A percentile compares a stretch with the other conserved stretches of the same genome.
phyloP scores from a whole-genome alignment of 2,329 filamentous ascomycete genomes.

The Aotearoamyces nothofagi region DNA sequence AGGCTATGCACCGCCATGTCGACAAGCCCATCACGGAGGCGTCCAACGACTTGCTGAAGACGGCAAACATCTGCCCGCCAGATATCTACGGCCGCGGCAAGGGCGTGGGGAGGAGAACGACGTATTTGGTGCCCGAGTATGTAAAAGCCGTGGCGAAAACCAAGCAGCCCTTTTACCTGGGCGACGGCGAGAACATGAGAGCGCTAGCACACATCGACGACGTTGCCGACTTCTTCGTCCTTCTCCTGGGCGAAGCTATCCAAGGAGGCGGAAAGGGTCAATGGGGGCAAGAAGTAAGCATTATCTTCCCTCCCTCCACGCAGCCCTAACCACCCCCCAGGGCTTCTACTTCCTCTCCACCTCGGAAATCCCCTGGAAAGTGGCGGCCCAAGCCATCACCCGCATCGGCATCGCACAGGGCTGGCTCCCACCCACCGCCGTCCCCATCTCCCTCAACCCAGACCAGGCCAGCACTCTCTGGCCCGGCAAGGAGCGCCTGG shows the following conservation, averaged over 20 bases:
- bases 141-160: conserved; percentile 2
- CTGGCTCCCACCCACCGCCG: conserved; percentile 5
- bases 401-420: conserved; percentile 4
- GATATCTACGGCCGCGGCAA: conserved; percentile 4
- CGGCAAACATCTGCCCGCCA: conserved; percentile 3
- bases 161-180: conserved; percentile 5
- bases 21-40: conserved; percentile 6
- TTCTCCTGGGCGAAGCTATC: conserved; percentile 4
- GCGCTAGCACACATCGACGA: conserved; percentile 5
- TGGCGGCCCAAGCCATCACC: conserved; percentile 5
- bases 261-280: conserved; percentile 3
- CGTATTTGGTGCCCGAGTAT: conserved; percentile 4
- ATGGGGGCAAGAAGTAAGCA: conserved; percentile 4
- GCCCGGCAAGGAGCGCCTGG: conserved; percentile 1
- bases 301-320: neutral
- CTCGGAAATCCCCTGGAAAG: conserved; percentile 4
- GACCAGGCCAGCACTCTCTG: conserved; percentile 2
- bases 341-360: conserved; percentile 5
- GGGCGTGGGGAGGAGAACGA: conserved; percentile 1
- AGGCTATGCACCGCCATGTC: conserved; percentile 2
- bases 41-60: conserved; percentile 5
- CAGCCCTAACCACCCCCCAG: conserved; percentile 1
- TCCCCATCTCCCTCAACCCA: conserved; percentile 4
- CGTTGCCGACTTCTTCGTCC: conserved; percentile 3
- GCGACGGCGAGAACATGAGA: conserved; percentile 3